Conservation (phyloP, 192 early-diverging fungal genomes). For the Podila verticillata region DNA sequence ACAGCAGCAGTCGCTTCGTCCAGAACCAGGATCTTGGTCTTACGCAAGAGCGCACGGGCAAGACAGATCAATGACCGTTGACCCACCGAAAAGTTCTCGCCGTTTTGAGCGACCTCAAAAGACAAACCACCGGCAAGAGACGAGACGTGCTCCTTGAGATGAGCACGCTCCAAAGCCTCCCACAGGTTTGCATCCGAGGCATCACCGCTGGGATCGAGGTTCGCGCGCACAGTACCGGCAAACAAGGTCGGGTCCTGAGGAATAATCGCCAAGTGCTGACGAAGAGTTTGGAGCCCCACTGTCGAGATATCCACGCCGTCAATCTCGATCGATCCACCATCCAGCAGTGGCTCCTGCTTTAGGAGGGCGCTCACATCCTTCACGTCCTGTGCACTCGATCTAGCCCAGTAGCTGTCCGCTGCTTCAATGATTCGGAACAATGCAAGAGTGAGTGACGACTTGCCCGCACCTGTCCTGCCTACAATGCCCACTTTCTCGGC, state of each 20-base stretch:
- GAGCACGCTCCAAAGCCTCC: slow-evolving; percentile 61
- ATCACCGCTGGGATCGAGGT: slow-evolving; percentile 64
- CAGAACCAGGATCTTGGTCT: too few relatives aligned
- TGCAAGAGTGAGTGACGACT: too few relatives aligned
- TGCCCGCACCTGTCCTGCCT: too few relatives aligned
- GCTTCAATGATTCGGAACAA: background rate
- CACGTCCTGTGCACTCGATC: background rate
- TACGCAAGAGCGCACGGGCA: too few relatives aligned
- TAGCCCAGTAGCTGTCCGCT: background rate
- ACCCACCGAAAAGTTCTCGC: slow-evolving; percentile 39
- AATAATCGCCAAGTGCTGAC: slow-evolving; percentile 71
- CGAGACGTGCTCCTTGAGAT: slow-evolving; percentile 46
- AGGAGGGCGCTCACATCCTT: background rate
- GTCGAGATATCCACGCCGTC: slow-evolving; percentile 68
- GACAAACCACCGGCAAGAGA: slow-evolving; percentile 48
- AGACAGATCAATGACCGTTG: slow-evolving; percentile 50
- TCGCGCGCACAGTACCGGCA: slow-evolving; percentile 58
- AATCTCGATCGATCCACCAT: slow-evolving; percentile 49
- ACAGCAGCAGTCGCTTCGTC: too few relatives aligned
- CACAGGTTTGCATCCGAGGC: slow-evolving; percentile 56
- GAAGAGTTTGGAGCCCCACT: slow-evolving; percentile 59
- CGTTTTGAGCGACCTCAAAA: background rate
- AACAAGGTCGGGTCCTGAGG: slow-evolving; percentile 76
- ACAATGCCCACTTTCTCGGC: slow-evolving; percentile 33
- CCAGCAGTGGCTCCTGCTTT: background rate